A percentile compares a stretch with the other conserved stretches of the same genome.
These are phyloP conservation scores for Nitzschia putrida DNA, from an alignment of 108 stramenopile genomes.

Conservation along the genomic window DNA sequence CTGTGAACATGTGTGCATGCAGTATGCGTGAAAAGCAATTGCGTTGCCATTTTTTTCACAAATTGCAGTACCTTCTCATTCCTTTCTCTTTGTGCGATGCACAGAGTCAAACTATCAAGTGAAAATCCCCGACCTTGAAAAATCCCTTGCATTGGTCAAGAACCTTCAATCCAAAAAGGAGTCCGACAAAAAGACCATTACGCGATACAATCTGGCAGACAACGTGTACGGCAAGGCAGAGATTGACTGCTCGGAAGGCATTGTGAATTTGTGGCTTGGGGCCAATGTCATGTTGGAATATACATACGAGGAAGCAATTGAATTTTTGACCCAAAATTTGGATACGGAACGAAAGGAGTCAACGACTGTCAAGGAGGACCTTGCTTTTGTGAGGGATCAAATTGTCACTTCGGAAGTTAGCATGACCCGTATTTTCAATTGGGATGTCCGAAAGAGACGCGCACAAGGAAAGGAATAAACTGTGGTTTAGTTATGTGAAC, in stretches of 20 bases:
- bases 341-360: constrained; percentile 24
- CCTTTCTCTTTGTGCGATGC: too few relatives aligned
- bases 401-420: constrained; percentile 97
- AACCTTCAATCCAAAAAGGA: constrained; percentile 69
- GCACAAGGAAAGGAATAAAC: constrained; percentile 16
- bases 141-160: constrained; percentile 74
- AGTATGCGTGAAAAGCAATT: too few relatives aligned
- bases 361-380: constrained; percentile 80
- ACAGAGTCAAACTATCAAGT: constrained; percentile 48
- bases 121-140: constrained; percentile 89
- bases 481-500: neutral
- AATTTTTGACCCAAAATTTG: neutral
- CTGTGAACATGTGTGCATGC: neutral
- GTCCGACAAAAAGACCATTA: constrained; percentile 57
- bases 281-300: constrained; percentile 99
- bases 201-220: constrained; percentile 93
- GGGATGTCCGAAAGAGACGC: constrained; percentile 90
- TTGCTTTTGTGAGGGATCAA: constrained; percentile 93
- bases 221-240: constrained; percentile 94
- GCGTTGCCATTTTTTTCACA: too few relatives aligned
- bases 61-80: neutral
- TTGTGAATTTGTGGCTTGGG: constrained; percentile 97
- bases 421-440: constrained; percentile 95
- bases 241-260: constrained; percentile 76
- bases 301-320: neutral